These are phyloP conservation scores for Globisporangium uncinulatum DNA, from an alignment of 352 stramenopile species.

Conservation along the genomic window DNA sequence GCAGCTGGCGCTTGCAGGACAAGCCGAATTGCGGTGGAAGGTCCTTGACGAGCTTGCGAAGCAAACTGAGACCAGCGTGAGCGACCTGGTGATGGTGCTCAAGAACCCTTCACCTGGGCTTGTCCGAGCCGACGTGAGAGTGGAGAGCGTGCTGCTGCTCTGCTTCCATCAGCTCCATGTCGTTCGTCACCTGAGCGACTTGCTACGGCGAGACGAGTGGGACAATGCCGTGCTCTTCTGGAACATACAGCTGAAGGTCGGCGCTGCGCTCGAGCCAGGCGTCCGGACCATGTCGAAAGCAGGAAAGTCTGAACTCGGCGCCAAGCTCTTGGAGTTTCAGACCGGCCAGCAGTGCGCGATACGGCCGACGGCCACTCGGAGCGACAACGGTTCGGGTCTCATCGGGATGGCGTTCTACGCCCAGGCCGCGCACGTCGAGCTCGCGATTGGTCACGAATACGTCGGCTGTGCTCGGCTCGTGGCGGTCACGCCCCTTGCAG, in stretches of 20 bases:
- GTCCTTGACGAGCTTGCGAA: slow-evolving; percentile 6
- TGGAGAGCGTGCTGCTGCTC: slow-evolving; percentile 32
- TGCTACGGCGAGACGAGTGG: slow-evolving; percentile 7
- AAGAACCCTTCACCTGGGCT: slow-evolving; percentile 1
- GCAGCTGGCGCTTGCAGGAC: background rate
- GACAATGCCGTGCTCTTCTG: slow-evolving; percentile 35
- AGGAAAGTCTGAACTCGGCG: slow-evolving; percentile 2
- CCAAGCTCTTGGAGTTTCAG: slow-evolving; percentile 1
- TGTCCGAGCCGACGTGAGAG: background rate
- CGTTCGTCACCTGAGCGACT: slow-evolving; percentile 9
- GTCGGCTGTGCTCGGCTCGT: slow-evolving; percentile 25
- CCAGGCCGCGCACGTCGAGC: slow-evolving; percentile 32
- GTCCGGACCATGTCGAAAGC: slow-evolving; percentile 1
- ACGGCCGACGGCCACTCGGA: background rate
- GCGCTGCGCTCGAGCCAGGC: slow-evolving; percentile 3
- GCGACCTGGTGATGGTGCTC: background rate
- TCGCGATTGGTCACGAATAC: slow-evolving; percentile 47
- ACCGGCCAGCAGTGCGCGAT: slow-evolving; percentile 1
- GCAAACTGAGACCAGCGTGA: slow-evolving; percentile 1
- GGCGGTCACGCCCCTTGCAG: slow-evolving; percentile 38
- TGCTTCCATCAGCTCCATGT: slow-evolving; percentile 16
- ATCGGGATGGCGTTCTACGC: slow-evolving; percentile 14
- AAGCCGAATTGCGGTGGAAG: background rate
- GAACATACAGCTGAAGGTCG: slow-evolving; percentile 33
- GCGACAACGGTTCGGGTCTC: background rate